These are phyloP conservation scores for Suhomyces chickasaworum DNA, from an alignment of 1,139 yeast genomes.

Conservation along the genomic window DNA sequence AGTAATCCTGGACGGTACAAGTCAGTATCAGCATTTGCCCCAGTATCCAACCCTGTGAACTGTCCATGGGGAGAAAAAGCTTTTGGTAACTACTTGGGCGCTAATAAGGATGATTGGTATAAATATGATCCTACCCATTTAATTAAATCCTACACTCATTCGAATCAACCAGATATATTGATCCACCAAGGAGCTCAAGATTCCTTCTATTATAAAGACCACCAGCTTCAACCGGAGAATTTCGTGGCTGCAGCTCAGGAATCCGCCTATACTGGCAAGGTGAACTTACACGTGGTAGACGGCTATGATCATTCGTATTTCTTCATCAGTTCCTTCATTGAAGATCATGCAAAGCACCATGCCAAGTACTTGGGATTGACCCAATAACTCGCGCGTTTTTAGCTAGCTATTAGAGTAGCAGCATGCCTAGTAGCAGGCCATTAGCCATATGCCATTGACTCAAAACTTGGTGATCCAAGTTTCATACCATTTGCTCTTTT, in stretches of 20 bases:
- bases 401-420: too few species aligned
- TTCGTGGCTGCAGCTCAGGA: conserved; percentile 63
- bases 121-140: conserved; percentile 81
- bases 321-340: conserved; percentile 79
- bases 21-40: conserved; percentile 90
- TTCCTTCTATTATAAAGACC: conserved; percentile 67
- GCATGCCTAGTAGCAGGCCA: too few species aligned
- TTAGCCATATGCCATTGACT: too few species aligned
- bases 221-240: conserved; percentile 77
- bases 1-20: conserved; percentile 73
- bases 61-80: conserved; percentile 86
- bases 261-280: conserved; percentile 60
- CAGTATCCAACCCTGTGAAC: conserved; percentile 75
- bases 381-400: neutral
- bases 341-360: conserved; percentile 84
- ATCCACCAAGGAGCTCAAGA: conserved; percentile 85
- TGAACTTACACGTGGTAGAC: conserved; percentile 65
- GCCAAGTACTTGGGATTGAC: conserved; percentile 67
- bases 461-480: conserved; percentile 50
- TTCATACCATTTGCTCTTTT: conserved; percentile 52
- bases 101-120: conserved; percentile 59
- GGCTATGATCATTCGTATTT: conserved; percentile 89
- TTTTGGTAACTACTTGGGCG: conserved; percentile 75
- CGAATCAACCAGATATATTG: conserved; percentile 58
- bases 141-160: conserved; percentile 56